Evolutionary conservation across 495 filamentous ascomycete genomes (phyloP).

Genomic region (Schizothecium vesticola): DNA sequence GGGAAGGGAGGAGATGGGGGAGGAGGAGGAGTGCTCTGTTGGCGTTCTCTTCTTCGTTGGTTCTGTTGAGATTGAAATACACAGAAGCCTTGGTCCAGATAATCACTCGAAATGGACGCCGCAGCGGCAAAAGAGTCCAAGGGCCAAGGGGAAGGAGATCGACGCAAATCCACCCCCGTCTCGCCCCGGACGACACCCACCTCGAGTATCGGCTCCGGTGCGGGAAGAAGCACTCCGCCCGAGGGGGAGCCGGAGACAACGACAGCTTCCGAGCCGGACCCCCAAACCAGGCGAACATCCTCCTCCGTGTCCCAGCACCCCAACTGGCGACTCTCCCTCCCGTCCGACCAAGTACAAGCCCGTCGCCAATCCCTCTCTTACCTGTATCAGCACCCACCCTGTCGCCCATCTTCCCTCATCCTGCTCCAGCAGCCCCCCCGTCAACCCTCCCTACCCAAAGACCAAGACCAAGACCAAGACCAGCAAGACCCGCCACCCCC

Average conservation of each 20-base stretch:
- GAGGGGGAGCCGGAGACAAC: background rate
- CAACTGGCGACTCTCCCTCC: background rate
- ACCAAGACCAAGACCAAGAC: background rate
- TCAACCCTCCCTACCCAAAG: too few species aligned
- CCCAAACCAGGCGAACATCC: background rate
- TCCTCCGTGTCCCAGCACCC: background rate
- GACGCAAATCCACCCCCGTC: background rate
- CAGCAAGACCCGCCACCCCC: background rate
- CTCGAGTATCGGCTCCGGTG: background rate
- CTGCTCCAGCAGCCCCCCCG: background rate
- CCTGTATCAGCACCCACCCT: background rate
- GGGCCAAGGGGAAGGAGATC: background rate
- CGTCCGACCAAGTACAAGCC: background rate
- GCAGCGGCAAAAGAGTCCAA: background rate
- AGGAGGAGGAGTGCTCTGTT: background rate
- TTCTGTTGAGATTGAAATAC: background rate
- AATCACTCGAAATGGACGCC: background rate
- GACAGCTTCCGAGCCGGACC: background rate
- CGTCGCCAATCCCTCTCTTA: background rate
- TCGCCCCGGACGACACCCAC: background rate
- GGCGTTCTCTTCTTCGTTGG: background rate
- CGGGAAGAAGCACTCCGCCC: background rate
- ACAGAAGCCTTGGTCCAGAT: background rate
- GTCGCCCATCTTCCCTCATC: background rate
- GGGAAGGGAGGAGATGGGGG: background rate